These are phyloP conservation scores for Rhynchosporium graminicola DNA, from an alignment of 2,329 filamentous ascomycete species.

Conservation along the genomic window DNA sequence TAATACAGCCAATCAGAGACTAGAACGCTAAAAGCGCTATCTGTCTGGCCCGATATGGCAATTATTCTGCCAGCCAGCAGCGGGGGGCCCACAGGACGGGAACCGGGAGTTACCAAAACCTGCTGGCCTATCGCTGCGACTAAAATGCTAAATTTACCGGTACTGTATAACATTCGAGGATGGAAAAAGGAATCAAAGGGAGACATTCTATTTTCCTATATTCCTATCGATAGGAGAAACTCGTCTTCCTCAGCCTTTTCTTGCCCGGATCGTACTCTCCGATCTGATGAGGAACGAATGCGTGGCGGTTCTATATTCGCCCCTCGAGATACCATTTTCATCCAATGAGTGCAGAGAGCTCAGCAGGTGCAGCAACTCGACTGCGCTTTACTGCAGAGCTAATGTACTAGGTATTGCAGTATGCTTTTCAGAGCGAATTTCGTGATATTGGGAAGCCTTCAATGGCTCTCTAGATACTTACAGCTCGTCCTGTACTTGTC, in stretches of 20 bases:
- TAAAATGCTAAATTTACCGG: not conserved
- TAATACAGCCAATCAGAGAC: constrained; percentile 12
- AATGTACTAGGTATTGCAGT: constrained; percentile 7
- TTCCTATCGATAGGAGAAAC: not conserved
- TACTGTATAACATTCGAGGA: not conserved
- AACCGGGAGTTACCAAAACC: not conserved
- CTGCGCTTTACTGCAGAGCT: constrained; percentile 17
- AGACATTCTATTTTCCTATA: not conserved
- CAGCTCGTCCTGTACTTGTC: not conserved
- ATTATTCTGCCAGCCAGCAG: not conserved
- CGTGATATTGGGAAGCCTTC: constrained; percentile 12
- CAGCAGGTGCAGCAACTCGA: constrained; percentile 16
- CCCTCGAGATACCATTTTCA: constrained; percentile 8
- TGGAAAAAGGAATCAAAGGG: not conserved
- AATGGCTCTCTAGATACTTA: constrained; percentile 11
- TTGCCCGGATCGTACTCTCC: not conserved
- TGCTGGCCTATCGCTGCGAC: constrained; percentile 1
- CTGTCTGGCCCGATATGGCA: constrained; percentile 15
- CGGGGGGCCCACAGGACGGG: not conserved
- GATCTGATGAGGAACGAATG: constrained; percentile 10
- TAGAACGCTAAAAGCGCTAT: constrained; percentile 12
- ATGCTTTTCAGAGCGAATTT: not conserved
- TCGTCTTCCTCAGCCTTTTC: not conserved
- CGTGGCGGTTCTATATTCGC: constrained; percentile 27
- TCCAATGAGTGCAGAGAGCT: constrained; percentile 12